Evolutionary conservation across 768 basidiomycete species (phyloP).

Genomic region (Leucosporidium scottii): DNA sequence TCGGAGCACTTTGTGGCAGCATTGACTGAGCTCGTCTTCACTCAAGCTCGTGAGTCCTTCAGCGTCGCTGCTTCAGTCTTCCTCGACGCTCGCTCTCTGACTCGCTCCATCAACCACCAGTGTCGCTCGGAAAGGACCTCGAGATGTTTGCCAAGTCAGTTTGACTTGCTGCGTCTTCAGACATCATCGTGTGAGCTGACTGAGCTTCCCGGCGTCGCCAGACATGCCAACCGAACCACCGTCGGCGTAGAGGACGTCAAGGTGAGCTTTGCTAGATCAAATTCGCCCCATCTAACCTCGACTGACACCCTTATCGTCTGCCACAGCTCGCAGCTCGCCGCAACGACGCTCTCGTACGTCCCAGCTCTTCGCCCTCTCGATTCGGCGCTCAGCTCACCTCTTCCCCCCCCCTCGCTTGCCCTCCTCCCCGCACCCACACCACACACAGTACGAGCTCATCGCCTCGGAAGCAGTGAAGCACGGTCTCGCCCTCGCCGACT

Average conservation of each 20-base stretch:
- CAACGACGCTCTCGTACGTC: slow-evolving; percentile 23
- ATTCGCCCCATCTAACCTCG: rapidly evolving
- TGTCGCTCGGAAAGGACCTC: slow-evolving; percentile 28
- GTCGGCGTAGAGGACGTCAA: slow-evolving; percentile 32
- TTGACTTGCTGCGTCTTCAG: rapidly evolving
- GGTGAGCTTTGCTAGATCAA: background rate
- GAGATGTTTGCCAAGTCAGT: slow-evolving; percentile 29
- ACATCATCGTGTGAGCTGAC: no score
- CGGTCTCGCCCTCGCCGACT: slow-evolving; percentile 25
- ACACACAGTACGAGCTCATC: slow-evolving; percentile 23
- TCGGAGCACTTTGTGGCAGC: slow-evolving; percentile 31
- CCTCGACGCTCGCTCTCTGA: no score
- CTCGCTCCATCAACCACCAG: background rate
- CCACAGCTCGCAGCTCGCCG: slow-evolving; percentile 21
- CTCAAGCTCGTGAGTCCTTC: slow-evolving; percentile 17
- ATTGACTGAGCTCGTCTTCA: slow-evolving; percentile 27
- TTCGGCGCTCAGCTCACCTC: no score
- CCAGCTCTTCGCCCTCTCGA: no score
- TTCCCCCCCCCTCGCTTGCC: background rate
- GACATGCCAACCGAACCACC: slow-evolving; percentile 23
- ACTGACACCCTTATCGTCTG: background rate
- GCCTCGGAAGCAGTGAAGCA: slow-evolving; percentile 12
- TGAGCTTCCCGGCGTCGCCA: background rate
- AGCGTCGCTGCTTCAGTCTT: no score
- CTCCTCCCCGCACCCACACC: no score